Percentiles rank a stretch among this genome's conserved stretches.
These are phyloP conservation scores for Aspergillus coremiiformis DNA, from an alignment of 495 filamentous ascomycete species.

Conservation along the genomic window DNA sequence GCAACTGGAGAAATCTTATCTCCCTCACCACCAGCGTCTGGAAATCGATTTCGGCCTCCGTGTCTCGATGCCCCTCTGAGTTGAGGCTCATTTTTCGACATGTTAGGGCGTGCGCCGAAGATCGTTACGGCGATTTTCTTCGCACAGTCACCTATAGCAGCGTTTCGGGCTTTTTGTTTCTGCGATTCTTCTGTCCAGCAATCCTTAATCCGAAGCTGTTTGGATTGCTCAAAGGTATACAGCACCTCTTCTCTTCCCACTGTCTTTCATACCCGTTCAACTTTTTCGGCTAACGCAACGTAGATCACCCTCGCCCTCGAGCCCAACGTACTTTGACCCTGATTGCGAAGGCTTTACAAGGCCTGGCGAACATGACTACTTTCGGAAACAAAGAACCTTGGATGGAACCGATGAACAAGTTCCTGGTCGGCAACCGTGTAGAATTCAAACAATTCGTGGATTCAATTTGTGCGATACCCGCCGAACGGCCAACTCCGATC, in stretches of 20 bases:
- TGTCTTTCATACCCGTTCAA: background rate
- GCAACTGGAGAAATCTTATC: slow-evolving; percentile 79
- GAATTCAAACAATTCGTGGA: slow-evolving; percentile 87
- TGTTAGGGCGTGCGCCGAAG: slow-evolving; percentile 87
- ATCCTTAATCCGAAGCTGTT: slow-evolving; percentile 96
- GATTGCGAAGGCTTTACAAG: slow-evolving; percentile 93
- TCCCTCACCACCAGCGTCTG: slow-evolving; percentile 73
- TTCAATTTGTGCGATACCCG: slow-evolving; percentile 71
- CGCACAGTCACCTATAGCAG: slow-evolving; percentile 91
- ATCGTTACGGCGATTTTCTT: slow-evolving; percentile 93
- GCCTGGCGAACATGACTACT: slow-evolving; percentile 83
- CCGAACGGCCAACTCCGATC: slow-evolving; percentile 52
- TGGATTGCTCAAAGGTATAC: slow-evolving; percentile 70
- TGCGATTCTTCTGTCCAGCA: slow-evolving; percentile 93
- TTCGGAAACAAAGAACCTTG: slow-evolving; percentile 94
- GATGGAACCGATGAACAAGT: slow-evolving; percentile 98
- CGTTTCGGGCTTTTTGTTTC: slow-evolving; percentile 92
- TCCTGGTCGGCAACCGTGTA: slow-evolving; percentile 40
- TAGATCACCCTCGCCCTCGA: slow-evolving; percentile 76
- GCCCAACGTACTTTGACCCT: slow-evolving; percentile 90
- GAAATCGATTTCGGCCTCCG: slow-evolving; percentile 69
- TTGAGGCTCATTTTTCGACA: slow-evolving; percentile 84
- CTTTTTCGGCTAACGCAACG: slow-evolving; percentile 14
- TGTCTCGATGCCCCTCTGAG: slow-evolving; percentile 70
- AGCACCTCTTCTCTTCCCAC: background rate